These are phyloP conservation scores for Aspergillus arachidicola DNA, from an alignment of 2,329 filamentous ascomycete genomes.

Conservation along the genomic window DNA sequence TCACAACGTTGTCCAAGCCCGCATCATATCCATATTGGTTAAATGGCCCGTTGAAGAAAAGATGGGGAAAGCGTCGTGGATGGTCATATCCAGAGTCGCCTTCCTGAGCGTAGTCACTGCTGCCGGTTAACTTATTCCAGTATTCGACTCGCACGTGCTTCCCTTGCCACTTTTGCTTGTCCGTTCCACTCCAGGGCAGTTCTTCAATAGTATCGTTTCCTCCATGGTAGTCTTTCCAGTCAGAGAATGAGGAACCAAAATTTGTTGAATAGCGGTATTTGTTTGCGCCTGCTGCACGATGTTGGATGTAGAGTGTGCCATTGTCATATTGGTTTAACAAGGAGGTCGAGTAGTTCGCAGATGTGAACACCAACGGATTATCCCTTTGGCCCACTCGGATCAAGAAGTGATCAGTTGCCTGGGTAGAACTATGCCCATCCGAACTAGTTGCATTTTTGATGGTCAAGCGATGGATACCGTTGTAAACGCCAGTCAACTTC, in stretches of 20 bases:
- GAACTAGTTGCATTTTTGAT: slow-evolving; percentile 56
- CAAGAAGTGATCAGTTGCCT: slow-evolving; percentile 62
- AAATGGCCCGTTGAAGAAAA: slow-evolving; percentile 64
- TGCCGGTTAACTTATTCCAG: slow-evolving; percentile 61
- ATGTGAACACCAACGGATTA: slow-evolving; percentile 64
- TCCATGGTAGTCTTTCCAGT: slow-evolving; percentile 60
- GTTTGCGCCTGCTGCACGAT: slow-evolving; percentile 63
- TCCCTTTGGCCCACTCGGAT: slow-evolving; percentile 60
- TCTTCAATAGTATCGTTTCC: slow-evolving; percentile 52
- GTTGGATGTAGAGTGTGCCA: slow-evolving; percentile 54
- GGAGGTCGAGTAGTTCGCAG: slow-evolving; percentile 60
- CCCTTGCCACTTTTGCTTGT: slow-evolving; percentile 61
- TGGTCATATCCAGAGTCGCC: slow-evolving; percentile 53
- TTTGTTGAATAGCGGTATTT: slow-evolving; percentile 65
- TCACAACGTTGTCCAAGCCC: slow-evolving; percentile 58
- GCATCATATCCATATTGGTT: slow-evolving; percentile 67
- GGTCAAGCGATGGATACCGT: slow-evolving; percentile 63
- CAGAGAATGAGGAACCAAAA: slow-evolving; percentile 61
- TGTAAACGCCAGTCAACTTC: slow-evolving; percentile 58
- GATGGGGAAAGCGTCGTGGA: slow-evolving; percentile 61
- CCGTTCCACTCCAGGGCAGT: slow-evolving; percentile 61
- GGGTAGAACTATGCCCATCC: slow-evolving; percentile 48
- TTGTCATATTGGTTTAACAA: slow-evolving; percentile 52
- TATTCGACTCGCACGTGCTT: slow-evolving; percentile 67
- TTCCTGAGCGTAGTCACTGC: slow-evolving; percentile 63